Conservation (phyloP, 257 asterid species). For the Henckelia pumila region DNA sequence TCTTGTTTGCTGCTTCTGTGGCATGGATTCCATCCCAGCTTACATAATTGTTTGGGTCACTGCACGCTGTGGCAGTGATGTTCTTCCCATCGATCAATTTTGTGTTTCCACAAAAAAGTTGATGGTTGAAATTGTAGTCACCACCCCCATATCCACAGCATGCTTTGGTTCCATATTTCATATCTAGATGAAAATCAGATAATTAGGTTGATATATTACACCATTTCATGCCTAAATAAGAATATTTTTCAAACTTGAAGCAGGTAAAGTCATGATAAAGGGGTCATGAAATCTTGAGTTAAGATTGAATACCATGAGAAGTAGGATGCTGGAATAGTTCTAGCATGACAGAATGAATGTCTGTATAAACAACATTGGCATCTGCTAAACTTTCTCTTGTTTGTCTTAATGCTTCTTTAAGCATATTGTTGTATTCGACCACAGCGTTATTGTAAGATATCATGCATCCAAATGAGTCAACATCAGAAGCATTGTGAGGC, state of each 20-base stretch:
- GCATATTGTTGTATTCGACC: slow-evolving; percentile 58
- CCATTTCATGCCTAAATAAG: neutral
- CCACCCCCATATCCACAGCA: slow-evolving; percentile 86
- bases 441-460: slow-evolving; percentile 64
- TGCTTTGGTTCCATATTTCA: slow-evolving; percentile 64
- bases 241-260: neutral
- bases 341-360: slow-evolving; percentile 56
- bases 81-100: slow-evolving; percentile 42
- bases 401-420: slow-evolving; percentile 43
- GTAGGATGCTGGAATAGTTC: slow-evolving; percentile 69
- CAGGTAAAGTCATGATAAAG: neutral
- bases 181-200: slow-evolving; percentile 36
- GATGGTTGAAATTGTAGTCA: slow-evolving; percentile 48
- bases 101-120: slow-evolving; percentile 48
- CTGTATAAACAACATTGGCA: slow-evolving; percentile 61
- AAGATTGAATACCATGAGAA: slow-evolving; percentile 47
- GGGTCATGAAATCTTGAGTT: neutral
- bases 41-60: slow-evolving; percentile 62
- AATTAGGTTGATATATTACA: neutral
- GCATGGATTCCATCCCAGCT: slow-evolving; percentile 85
- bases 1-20: slow-evolving; percentile 79
- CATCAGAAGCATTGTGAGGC: slow-evolving; percentile 51
- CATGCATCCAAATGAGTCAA: slow-evolving; percentile 72
- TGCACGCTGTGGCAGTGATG: slow-evolving; percentile 48
- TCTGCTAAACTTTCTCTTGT: slow-evolving; percentile 40